Evolutionary conservation across 2,329 filamentous ascomycete species (phyloP), one percentile per base, ranked within the genome.

Genomic region (Arthrobotrys musiformis): DNA sequence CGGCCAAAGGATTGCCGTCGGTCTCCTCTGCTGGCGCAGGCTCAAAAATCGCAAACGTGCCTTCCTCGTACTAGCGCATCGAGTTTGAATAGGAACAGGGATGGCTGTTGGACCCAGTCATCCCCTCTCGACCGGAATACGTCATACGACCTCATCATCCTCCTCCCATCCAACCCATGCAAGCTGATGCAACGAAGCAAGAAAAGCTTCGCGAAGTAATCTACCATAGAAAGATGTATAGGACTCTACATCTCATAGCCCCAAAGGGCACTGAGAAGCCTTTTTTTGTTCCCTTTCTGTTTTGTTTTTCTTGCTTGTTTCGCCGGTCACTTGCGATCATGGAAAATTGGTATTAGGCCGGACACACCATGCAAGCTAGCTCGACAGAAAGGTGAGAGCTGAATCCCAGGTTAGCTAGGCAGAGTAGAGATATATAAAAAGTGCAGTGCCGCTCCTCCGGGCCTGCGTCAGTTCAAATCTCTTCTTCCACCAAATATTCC

Each of bases 101-200:
- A 76, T 76, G 48, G 66, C 26, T 50, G 58, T 26, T 77, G 66
- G 50, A 40, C 33, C 70, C 52, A 77, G 73, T 77, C 73, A 77
- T 77, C 73, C 73, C 70, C 72, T 70, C 73, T 66, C 66, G 24
- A 70, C 50, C 52, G 66, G 46, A 77, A 77, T 77, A 77, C 73
- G 73, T 77, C 73, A 77, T 77, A 77, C 66, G 73, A 77, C 73
- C 73, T 77, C 73, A 77, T 77, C 73, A 77, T 56, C 52, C 60
- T 77, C 72, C 70, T 67, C 60, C 17, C 56, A 63, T 48, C 60
- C 58, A 66, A 66, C 68, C 69, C 69, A 76, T 69, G 72, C 64
- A 76, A 66, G 73, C 73, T 77, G 73, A 77, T 77, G 73, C 73
- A 77, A 77, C 46, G 62, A 19, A 62, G 73, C 64, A 64, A 66